Base-by-base conservation (phyloP, 331 rosid genomes). In the Quercus phellos region DNA sequence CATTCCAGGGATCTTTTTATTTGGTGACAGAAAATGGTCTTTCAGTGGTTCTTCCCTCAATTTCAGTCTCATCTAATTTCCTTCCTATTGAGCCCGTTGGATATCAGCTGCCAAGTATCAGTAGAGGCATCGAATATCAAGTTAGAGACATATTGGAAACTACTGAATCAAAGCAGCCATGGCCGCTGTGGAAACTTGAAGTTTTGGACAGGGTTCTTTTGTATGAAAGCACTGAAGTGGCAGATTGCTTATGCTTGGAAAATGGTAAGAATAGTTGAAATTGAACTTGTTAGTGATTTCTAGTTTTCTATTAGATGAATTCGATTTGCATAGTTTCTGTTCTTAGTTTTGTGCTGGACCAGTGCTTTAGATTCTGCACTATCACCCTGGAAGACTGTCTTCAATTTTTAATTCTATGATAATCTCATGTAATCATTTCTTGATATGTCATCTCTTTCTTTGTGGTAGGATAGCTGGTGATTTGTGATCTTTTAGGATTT, bases 141-240 rank as follows among this genome's bases (percentile, higher is more conserved):
- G 85, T 64, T 26, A 87, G 85, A 46, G 89, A 80, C 73, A 78
- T 55, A 70, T 76, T 85, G 85, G 89, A 84, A 78, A 77, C 83
- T 68, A 81, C 85, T 77, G 85, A 80, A 78, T 86, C 79, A 55
- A 73, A 74, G 66, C 76, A 71, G 70, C 85, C 83, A 13, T 89
- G 83, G 84, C 76, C 89, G 69, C 88, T 93, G 64, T 90, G 95
- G 95, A 90, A 86, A 79, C 73, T 84, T 79, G 99, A 92, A 87
- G 83, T 92, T 80, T 84, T 92, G 87, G 99, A 94, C 80, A 90
- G 94, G 86, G 94, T 88, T 82, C 91, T 92, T 76, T 72, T 94
- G 78, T 89, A 92, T 56, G 97, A 92, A 86, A 86, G 97, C 78
- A 86, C 86, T 38, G 88, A 89, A 73, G 94, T 77, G 81, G 97